Percentiles rank a stretch among this genome's conserved stretches.
phyloP scores from a whole-genome alignment of 2,329 filamentous ascomycete genomes.

The Amauroascus verrucosus region DNA sequence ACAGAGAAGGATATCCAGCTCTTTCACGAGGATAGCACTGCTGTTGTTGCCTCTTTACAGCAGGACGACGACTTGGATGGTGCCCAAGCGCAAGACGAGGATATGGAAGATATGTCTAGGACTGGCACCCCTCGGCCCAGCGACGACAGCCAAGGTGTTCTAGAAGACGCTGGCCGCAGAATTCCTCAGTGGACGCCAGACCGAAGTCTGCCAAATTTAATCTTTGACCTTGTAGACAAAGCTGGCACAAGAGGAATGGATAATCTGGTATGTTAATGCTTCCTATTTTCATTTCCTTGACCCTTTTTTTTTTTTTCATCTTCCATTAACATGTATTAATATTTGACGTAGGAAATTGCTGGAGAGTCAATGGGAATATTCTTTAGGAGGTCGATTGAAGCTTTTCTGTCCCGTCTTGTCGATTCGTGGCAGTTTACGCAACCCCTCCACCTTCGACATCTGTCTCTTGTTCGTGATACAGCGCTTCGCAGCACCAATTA shows the following conservation, averaged over 20 bases:
- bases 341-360: slow-evolving; percentile 30
- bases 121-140: background rate
- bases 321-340: background rate
- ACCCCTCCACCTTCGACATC: slow-evolving; percentile 46
- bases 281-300: too few relatives aligned
- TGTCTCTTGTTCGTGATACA: slow-evolving; percentile 47
- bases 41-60: slow-evolving; percentile 22
- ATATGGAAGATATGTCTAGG: slow-evolving; percentile 16
- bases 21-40: slow-evolving; percentile 31
- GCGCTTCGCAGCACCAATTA: slow-evolving; percentile 38
- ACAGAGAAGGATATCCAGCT: slow-evolving; percentile 30
- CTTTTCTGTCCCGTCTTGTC: slow-evolving; percentile 42
- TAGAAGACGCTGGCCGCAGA: slow-evolving; percentile 26
- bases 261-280: slow-evolving; percentile 31
- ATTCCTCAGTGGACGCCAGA: slow-evolving; percentile 48
- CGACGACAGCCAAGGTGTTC: background rate
- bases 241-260: slow-evolving; percentile 42
- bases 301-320: background rate
- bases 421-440: slow-evolving; percentile 50
- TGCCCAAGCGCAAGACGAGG: slow-evolving; percentile 18
- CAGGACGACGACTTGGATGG: slow-evolving; percentile 24
- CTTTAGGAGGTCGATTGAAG: slow-evolving; percentile 47
- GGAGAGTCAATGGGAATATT: slow-evolving; percentile 40
- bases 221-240: slow-evolving; percentile 41
- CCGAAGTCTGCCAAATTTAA: slow-evolving; percentile 41